Evolutionary conservation across 2,329 filamentous ascomycete species (phyloP), one percentile per base, ranked within the genome.

Genomic region (Beauveria sp.): DNA sequence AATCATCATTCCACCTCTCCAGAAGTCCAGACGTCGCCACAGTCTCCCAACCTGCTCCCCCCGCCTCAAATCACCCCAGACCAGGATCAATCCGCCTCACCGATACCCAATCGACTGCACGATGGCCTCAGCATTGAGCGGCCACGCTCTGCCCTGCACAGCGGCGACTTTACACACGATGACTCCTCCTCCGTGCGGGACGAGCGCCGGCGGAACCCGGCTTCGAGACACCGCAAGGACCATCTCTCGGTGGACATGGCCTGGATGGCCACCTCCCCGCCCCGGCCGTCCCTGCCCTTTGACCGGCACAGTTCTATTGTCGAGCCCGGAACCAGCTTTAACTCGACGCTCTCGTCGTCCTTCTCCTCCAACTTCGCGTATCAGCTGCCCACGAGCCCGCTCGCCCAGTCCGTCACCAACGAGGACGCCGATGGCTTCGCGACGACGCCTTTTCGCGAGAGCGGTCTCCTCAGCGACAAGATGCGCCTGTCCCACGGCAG

Each of bases 391-490:
- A 97, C 94, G 2, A 97, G 92, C 68, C 94, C 94, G 16, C 79
- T 99, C 12, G 92, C 96, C 1, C 87, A 97, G 69, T 91, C 92
- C 47, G 86, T 91, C 68, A 96, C 88, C 74, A 94, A 92, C 66
- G 87, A 91, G 7, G 91, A 94, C 66, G 70, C 70, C 20, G 70
- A 91, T 62, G 20, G 20, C 28, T 78, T 88, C 53, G 79, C 84
- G 2, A 77, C 82, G 64, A 77, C 82, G 64, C 78, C 78, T 22
- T 72, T 80, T 59, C 78, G 82, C 60, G 73, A 75, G 47, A 78
- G 83, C 58, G 78, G 84, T 53, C 77, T 84, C 41, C 71, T 75
- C 43, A 70, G 74, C 16, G 71, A 70, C 59, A 70, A 72, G 16
- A 65, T 72, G 22, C 75, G 71, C 62, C 55, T 81, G 18, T 6